Conservation (phyloP, 805 yeast genomes). For the Saccharomycopsis javanensis region DNA sequence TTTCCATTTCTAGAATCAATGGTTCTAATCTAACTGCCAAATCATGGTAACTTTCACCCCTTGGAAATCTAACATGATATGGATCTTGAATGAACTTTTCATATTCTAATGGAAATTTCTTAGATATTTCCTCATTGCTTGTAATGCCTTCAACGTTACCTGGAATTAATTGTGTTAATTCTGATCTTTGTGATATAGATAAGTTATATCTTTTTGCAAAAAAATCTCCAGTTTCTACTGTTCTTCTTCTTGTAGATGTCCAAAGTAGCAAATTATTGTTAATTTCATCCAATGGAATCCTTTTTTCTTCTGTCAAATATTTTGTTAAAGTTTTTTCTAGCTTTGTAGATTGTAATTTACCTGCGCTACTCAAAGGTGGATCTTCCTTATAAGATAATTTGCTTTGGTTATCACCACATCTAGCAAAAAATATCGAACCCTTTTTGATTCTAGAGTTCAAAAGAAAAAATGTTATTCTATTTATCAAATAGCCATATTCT, state of each 20-base stretch:
- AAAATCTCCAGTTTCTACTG: conserved; percentile 66
- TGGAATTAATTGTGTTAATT: conserved; percentile 79
- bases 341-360: conserved; percentile 53
- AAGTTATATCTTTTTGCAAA: conserved; percentile 52
- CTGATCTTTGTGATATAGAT: conserved; percentile 64
- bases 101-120: conserved; percentile 60
- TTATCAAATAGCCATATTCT: conserved; percentile 78
- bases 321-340: conserved; percentile 48
- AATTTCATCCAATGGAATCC: conserved; percentile 27
- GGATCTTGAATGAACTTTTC: conserved; percentile 63
- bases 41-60: conserved; percentile 95
- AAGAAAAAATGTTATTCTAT: conserved; percentile 83
- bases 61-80: conserved; percentile 83
- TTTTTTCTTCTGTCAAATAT: conserved; percentile 22
- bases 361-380: conserved; percentile 72
- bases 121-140: conserved; percentile 44
- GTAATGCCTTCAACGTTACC: conserved; percentile 73
- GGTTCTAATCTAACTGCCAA: conserved; percentile 93
- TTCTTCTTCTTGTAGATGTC: conserved; percentile 86
- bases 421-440: conserved; percentile 88
- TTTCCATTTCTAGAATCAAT: conserved; percentile 83
- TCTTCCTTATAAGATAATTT: conserved; percentile 60
- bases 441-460: conserved; percentile 83
- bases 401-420: conserved; percentile 52
- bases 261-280: conserved; percentile 55